Evolutionary conservation across 306 rosid species (phyloP).

Genomic region (Prunus fruticosa): DNA sequence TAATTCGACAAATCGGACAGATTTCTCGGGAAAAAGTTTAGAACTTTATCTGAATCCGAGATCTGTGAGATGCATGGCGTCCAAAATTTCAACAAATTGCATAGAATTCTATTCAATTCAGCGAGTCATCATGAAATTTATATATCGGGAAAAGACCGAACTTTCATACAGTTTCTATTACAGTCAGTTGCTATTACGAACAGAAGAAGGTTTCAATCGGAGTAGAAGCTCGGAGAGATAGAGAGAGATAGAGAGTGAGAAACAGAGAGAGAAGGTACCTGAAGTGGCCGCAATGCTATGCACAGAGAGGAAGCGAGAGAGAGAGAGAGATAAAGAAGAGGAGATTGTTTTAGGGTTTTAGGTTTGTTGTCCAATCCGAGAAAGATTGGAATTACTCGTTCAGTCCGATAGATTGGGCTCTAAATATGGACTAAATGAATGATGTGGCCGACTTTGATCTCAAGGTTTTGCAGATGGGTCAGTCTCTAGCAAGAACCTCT

Average conservation of each 20-base stretch:
- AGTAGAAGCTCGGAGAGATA: neutral
- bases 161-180: neutral
- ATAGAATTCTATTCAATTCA: neutral
- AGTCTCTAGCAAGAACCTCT: too few relatives aligned
- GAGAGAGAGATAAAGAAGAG: neutral
- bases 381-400: neutral
- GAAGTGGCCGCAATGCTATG: slow-evolving; percentile 12
- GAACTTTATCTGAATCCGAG: neutral
- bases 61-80: neutral
- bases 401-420: slow-evolving; percentile 3
- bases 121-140: neutral
- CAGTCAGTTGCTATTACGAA: neutral
- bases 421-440: neutral
- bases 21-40: neutral
- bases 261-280: slow-evolving; percentile 1
- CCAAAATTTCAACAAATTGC: neutral
- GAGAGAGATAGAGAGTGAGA: neutral
- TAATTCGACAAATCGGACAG: neutral
- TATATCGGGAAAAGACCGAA: neutral
- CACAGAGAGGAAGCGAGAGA: slow-evolving; percentile 2
- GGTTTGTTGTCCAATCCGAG: neutral
- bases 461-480: too few relatives aligned
- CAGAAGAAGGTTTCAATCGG: neutral
- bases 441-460: neutral
- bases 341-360: slow-evolving; percentile 6